Base-by-base conservation (phyloP, 768 basidiomycete genomes). In the Tephrocybe rancida region DNA sequence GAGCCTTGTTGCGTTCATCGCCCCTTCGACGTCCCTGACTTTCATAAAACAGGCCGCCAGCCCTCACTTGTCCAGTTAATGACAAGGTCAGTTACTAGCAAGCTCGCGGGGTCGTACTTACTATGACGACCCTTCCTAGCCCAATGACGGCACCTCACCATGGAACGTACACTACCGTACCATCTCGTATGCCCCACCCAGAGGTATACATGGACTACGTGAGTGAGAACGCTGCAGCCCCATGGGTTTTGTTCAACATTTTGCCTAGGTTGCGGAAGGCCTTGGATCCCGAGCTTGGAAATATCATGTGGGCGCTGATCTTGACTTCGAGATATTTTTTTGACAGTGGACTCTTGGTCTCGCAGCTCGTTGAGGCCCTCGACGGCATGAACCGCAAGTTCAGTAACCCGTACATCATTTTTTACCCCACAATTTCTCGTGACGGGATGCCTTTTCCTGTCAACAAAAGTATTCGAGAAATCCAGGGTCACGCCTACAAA, bases 181-280 rank as follows among this genome's bases (percentile, higher is more conserved):
- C 78, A 27, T 71, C 83, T 42, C 84, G 86, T 48, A 80, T 89
- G 75, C 90, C 90, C 0, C 90, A 92, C 67, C 90, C 90, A 10
- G 89, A 92, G 67, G 81, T 89, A 37, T 83, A 88, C 64, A 92
- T 92, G 90, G 88, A 92, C 70, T 88, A 86, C 69, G 81, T 81
- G 61, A 55, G 74, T 64, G 8, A 56, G 41, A 52, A 14, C n/a
- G n/a, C 16, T 34, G 4, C 29, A 34, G 51, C 47, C 35, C 32
- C 42, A 48, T 22, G 42, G 25, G 25, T 8, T 49, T 24, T 44
- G 22, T 32, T 35, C 29, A 37, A 52, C 48, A 34, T 34, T 41
- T 59, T 45, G 25, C 13, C 56, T 62, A 82, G 78, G 85, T 92
- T 61, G 88, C 87, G 63, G 88, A 91, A 70, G 80, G 82, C 48